Percentiles rank a stretch among this genome's conserved stretches.
phyloP scores from a whole-genome alignment of 768 basidiomycete species.

The Cantharellus anzutake region DNA sequence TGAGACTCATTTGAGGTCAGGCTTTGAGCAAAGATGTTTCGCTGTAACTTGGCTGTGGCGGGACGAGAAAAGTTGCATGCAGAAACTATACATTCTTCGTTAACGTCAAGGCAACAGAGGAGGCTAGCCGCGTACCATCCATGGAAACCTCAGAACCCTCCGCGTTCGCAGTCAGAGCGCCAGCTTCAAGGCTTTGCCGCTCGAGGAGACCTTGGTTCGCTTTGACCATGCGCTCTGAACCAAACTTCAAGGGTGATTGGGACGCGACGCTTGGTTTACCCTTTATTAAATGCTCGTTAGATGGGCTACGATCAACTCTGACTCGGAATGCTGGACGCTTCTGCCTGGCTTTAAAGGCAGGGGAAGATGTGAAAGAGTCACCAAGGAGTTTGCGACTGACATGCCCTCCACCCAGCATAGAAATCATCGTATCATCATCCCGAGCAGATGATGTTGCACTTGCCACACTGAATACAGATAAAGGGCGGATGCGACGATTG shows the following conservation, averaged over 20 bases:
- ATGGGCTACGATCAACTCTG: neutral
- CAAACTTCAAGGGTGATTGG: conserved; percentile 34
- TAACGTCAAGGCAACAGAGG: too few relatives aligned
- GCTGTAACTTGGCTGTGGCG: conserved; percentile 37
- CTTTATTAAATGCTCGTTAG: neutral
- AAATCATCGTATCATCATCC: conserved; percentile 73
- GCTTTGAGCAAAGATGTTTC: conserved; percentile 29
- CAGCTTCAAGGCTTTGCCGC: conserved; percentile 49
- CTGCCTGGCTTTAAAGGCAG: conserved; percentile 7
- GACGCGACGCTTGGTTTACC: conserved; percentile 9
- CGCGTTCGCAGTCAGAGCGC: conserved; percentile 29
- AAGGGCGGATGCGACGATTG: conserved; percentile 33
- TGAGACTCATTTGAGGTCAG: conserved; percentile 41
- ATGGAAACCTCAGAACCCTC: neutral
- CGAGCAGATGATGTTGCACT: conserved; percentile 29
- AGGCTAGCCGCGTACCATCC: too few relatives aligned
- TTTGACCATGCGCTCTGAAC: conserved; percentile 46
- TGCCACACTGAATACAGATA: conserved; percentile 40
- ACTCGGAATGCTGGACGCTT: conserved; percentile 4
- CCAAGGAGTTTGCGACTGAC: conserved; percentile 24
- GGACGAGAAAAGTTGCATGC: conserved; percentile 24
- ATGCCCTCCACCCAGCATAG: conserved; percentile 63
- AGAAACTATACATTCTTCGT: too few relatives aligned
- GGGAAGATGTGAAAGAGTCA: conserved; percentile 1
- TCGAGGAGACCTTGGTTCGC: conserved; percentile 43